Evolutionary conservation across 768 basidiomycete species (phyloP), one percentile per base, ranked within the genome.

Genomic region (Arthromyces matolae): DNA sequence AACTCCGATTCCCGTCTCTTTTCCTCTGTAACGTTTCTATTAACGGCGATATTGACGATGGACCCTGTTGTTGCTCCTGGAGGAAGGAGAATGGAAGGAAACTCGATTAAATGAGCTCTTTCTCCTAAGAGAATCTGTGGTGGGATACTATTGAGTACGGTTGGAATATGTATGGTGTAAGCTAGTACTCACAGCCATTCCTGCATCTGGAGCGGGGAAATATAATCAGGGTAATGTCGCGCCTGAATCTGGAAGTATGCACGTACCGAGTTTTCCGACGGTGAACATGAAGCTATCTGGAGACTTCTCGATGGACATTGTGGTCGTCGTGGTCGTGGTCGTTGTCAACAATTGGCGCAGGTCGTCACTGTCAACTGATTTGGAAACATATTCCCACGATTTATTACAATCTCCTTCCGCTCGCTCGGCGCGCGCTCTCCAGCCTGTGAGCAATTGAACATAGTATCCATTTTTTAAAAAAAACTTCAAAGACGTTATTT

Each of bases 1-100:
- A 99, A 98, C 29, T 89, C 85, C 4, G 71, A 65, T 50, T 92
- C 85, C 51, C 92, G 80, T 52, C 82, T 79, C 56, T 84, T 80
- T 64, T 99, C 96, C 59, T 95, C 93, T 0, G 73, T 62, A 25
- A 81, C 67, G 62, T 99, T 96, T 54, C 93, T 86, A 60, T 90
- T 81, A 12, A 98, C 94, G 2, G 93, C 84, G 65, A 98, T 98
- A 64, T 93, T 96, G 57, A 99, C 91, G 56, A 99, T 97, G 16
- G 93, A 96, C 5, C 96, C 96, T 0, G 94, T 83, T 7, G 87
- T 84, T 1, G 92, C 85, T 12, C 94, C 94, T 0, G 93, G 89
- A 1, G 96, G 96, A 6, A 98, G 73, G 1, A 98, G 79, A 31
- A 99, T 77, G 0, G 96, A 98, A 1, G 96, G 96, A 65, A 98